A percentile compares a stretch with the other conserved stretches of the same genome.
Evolutionary conservation across 139 green algal genomes (phyloP).

Genomic region (Coelastrella sp.): DNA sequence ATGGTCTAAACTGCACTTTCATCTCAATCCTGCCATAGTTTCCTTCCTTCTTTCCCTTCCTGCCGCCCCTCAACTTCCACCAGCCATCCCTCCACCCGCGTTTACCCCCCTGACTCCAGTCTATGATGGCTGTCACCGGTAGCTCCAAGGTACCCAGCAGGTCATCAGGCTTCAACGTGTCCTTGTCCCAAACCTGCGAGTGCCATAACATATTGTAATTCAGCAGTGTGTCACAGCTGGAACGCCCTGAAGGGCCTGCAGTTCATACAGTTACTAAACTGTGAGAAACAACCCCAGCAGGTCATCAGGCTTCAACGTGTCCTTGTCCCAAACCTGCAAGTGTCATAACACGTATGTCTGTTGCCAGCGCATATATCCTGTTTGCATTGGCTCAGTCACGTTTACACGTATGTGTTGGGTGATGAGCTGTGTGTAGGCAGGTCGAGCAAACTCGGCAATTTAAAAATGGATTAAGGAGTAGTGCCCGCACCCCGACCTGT

Average conservation of each 20-base stretch:
- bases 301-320: constrained; percentile 45
- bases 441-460: no score
- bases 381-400: no score
- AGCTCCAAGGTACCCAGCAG: constrained; percentile 30
- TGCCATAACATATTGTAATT: background rate
- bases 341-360: no score
- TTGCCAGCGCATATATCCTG: no score
- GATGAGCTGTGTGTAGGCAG: no score
- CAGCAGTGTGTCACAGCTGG: background rate
- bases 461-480: no score
- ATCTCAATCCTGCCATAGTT: constrained; percentile 21
- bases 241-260: no score
- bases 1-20: constrained; percentile 41
- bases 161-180: constrained; percentile 45
- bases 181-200: constrained; percentile 33
- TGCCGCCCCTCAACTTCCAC: constrained; percentile 18
- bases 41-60: background rate
- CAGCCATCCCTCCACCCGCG: constrained; percentile 31
- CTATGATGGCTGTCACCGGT: constrained; percentile 17
- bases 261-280: background rate
- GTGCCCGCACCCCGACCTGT: no score
- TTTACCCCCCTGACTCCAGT: constrained; percentile 16
- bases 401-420: no score
- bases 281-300: background rate
- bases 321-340: constrained; percentile 29